Evolutionary conservation across 768 basidiomycete genomes (phyloP).

Genomic region (Podaxis sp.): DNA sequence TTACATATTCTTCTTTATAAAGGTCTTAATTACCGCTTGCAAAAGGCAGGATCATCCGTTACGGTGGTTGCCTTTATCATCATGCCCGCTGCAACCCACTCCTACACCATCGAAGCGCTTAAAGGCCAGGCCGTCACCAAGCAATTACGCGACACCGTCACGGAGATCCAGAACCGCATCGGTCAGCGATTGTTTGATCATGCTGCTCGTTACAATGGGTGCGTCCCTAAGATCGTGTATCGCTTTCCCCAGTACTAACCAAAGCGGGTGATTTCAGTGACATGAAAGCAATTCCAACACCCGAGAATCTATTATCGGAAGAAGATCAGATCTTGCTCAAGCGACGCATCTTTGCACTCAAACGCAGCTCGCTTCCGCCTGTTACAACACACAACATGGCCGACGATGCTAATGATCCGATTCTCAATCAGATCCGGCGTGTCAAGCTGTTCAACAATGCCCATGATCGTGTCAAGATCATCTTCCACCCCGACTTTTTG

Average conservation of each 20-base stretch:
- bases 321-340: slow-evolving; percentile 95
- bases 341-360: slow-evolving; percentile 93
- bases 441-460: slow-evolving; percentile 89
- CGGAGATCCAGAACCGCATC: slow-evolving; percentile 90
- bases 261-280: slow-evolving; percentile 40
- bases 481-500: slow-evolving; percentile 98
- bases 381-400: slow-evolving; percentile 99
- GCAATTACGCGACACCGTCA: slow-evolving; percentile 92
- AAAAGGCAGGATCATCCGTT: slow-evolving; percentile 57
- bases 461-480: slow-evolving; percentile 91
- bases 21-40: slow-evolving; percentile 49
- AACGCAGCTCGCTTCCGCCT: slow-evolving; percentile 91
- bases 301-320: slow-evolving; percentile 75
- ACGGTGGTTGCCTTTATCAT: slow-evolving; percentile 99
- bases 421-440: slow-evolving; percentile 90
- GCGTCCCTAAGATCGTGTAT: slow-evolving; percentile 20
- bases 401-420: slow-evolving; percentile 89
- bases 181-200: slow-evolving; percentile 92
- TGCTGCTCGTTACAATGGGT: slow-evolving; percentile 91
- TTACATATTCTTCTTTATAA: background rate
- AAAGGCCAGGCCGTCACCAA: slow-evolving; percentile 97
- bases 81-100: slow-evolving; percentile 94
- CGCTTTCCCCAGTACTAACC: background rate
- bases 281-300: slow-evolving; percentile 66
- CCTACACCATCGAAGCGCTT: slow-evolving; percentile 95